Conservation (phyloP, 2,329 filamentous ascomycete species). For the Nemania abortiva region DNA sequence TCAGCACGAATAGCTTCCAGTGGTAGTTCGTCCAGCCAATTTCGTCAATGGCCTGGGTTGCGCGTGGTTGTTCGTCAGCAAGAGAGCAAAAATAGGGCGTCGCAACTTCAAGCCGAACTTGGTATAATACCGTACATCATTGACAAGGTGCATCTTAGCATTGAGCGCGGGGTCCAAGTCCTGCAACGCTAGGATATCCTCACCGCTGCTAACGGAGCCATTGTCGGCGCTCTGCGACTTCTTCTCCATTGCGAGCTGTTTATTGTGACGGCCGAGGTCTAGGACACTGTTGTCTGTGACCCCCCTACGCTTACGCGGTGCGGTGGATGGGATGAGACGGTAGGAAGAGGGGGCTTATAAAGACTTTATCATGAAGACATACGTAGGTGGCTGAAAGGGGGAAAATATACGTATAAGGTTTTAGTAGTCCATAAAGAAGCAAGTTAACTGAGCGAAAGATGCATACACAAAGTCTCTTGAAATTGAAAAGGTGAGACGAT, state of each 20-base stretch:
- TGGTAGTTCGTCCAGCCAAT: constrained; percentile 57
- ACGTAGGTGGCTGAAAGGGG: neutral
- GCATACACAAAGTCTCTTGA: too few relatives aligned
- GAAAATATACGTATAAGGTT: neutral
- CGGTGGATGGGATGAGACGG: neutral
- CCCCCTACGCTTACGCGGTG: constrained; percentile 9
- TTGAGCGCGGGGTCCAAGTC: constrained; percentile 71
- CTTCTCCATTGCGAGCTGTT: constrained; percentile 6
- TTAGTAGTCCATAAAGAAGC: neutral
- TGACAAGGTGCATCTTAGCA: constrained; percentile 77
- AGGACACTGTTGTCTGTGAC: neutral
- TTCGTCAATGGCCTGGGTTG: constrained; percentile 50
- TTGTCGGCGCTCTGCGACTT: constrained; percentile 15
- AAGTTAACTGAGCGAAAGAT: too few relatives aligned
- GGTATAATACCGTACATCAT: constrained; percentile 62
- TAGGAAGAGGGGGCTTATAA: neutral
- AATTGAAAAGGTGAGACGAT: too few relatives aligned
- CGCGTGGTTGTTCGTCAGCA: constrained; percentile 20
- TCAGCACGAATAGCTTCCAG: constrained; percentile 69
- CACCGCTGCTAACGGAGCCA: constrained; percentile 39
- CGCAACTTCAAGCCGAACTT: neutral
- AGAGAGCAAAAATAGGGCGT: neutral
- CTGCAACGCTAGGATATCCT: constrained; percentile 68
- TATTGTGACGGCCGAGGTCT: neutral
- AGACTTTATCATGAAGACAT: neutral